A percentile compares a stretch with the other conserved stretches of the same genome.
These are phyloP conservation scores for Xylariaceae sp. DNA, from an alignment of 2,329 filamentous ascomycete species.

Conservation along the genomic window DNA sequence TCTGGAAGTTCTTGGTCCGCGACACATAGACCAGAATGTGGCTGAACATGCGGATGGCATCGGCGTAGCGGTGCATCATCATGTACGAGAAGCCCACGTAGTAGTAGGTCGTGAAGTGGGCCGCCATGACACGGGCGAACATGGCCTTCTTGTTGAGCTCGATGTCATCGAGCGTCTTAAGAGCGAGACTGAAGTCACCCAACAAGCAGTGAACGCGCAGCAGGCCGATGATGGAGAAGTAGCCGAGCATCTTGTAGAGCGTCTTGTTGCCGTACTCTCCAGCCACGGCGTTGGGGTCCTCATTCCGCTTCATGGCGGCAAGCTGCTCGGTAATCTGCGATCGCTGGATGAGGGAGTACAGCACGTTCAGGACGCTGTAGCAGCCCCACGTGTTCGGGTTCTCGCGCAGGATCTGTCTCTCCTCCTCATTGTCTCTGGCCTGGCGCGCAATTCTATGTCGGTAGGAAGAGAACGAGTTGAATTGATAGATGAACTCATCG, in stretches of 20 bases:
- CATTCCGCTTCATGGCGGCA: constrained; percentile 85
- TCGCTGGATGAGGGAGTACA: constrained; percentile 97
- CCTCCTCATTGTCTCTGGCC: constrained; percentile 76
- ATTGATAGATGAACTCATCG: constrained; percentile 99
- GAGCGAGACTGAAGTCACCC: constrained; percentile 93
- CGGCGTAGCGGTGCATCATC: constrained; percentile 99
- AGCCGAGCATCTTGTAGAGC: constrained; percentile 95
- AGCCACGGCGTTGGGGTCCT: constrained; percentile 79
- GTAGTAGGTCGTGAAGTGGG: constrained; percentile 99
- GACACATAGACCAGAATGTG: constrained; percentile 99
- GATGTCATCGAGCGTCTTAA: constrained; percentile 98
- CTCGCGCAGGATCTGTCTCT: constrained; percentile 82
- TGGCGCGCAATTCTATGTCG: constrained; percentile 81
- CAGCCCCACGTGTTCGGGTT: constrained; percentile 99
- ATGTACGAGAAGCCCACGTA: constrained; percentile 99
- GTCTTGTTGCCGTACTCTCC: constrained; percentile 93
- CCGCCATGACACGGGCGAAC: constrained; percentile 98
- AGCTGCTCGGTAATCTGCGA: constrained; percentile 98
- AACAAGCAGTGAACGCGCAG: constrained; percentile 93
- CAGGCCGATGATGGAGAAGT: constrained; percentile 98
- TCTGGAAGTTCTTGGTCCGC: constrained; percentile 99
- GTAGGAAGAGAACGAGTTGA: constrained; percentile 98
- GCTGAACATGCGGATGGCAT: constrained; percentile 99
- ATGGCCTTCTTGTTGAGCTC: constrained; percentile 99
- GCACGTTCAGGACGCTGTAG: constrained; percentile 98